Percentiles rank a stretch among this genome's conserved stretches.
These are phyloP conservation scores for Cryptococcus sp. DNA, from an alignment of 1,284 basidiomycete species.

Conservation along the genomic window DNA sequence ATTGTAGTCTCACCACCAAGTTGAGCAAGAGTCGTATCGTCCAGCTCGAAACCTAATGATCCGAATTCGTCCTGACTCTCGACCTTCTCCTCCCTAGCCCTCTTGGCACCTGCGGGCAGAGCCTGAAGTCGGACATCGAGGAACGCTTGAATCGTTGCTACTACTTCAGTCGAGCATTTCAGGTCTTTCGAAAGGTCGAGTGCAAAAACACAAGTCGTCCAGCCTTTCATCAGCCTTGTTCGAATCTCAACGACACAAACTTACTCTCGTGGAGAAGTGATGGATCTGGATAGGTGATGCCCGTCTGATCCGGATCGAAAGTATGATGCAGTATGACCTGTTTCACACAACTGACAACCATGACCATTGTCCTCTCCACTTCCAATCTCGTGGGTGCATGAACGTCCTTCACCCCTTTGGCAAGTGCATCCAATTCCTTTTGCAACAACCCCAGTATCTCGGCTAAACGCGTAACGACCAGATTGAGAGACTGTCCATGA, in stretches of 20 bases:
- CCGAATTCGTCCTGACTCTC: slow-evolving; percentile 69
- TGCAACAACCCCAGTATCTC: slow-evolving; percentile 61
- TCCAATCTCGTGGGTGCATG: slow-evolving; percentile 29
- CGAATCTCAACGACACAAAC: slow-evolving; percentile 27
- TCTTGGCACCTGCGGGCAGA: slow-evolving; percentile 51
- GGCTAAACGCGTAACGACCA: slow-evolving; percentile 63
- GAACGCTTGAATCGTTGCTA: slow-evolving; percentile 61
- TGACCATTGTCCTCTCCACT: slow-evolving; percentile 47
- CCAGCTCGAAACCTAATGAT: slow-evolving; percentile 44
- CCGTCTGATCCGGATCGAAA: slow-evolving; percentile 39
- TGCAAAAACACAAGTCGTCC: slow-evolving; percentile 61
- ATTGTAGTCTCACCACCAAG: slow-evolving; percentile 18
- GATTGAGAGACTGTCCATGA: slow-evolving; percentile 56
- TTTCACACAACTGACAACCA: slow-evolving; percentile 61
- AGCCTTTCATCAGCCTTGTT: slow-evolving; percentile 50
- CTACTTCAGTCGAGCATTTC: slow-evolving; percentile 57
- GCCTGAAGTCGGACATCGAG: slow-evolving; percentile 58
- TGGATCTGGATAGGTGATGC: slow-evolving; percentile 61
- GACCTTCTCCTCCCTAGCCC: slow-evolving; percentile 47
- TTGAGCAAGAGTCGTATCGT: slow-evolving; percentile 28
- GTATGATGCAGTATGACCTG: slow-evolving; percentile 58
- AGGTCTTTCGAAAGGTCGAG: slow-evolving; percentile 53
- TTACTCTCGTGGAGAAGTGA: slow-evolving; percentile 59
- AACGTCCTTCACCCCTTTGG: not conserved
- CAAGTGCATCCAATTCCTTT: slow-evolving; percentile 53